Conservation (phyloP, 2,329 filamentous ascomycete genomes). For the Volutella citrinella region DNA sequence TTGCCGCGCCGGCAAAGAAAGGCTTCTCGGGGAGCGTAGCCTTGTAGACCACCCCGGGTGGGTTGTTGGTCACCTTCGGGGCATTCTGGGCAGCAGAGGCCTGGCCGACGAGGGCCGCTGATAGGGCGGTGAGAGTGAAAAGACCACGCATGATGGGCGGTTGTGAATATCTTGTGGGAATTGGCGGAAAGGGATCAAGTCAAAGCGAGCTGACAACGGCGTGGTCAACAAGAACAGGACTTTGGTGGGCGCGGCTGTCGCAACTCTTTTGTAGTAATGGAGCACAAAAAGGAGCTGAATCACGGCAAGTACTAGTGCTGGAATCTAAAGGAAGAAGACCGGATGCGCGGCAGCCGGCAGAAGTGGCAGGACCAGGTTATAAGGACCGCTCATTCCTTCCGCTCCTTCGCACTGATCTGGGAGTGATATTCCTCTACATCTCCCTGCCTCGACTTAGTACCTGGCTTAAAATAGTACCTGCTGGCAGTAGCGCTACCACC, state of each 20-base stretch:
- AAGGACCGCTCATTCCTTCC: constrained; percentile 12
- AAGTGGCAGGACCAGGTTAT: constrained; percentile 8
- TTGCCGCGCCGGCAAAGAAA: constrained; percentile 47
- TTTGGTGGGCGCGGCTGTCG: constrained; percentile 12
- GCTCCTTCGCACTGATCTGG: too few relatives aligned
- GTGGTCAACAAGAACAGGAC: too few relatives aligned
- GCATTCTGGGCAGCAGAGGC: constrained; percentile 44
- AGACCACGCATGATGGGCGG: constrained; percentile 20
- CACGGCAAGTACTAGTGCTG: neutral
- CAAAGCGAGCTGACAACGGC: too few relatives aligned
- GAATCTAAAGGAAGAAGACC: constrained; percentile 2
- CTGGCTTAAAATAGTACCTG: too few relatives aligned
- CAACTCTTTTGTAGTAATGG: constrained; percentile 8
- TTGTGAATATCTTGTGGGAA: too few relatives aligned
- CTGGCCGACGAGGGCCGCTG: constrained; percentile 26
- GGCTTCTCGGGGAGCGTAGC: constrained; percentile 53
- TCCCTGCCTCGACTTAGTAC: too few relatives aligned
- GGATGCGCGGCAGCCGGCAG: constrained; percentile 4
- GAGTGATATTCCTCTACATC: too few relatives aligned
- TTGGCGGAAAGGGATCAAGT: too few relatives aligned
- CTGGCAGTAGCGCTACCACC: too few relatives aligned
- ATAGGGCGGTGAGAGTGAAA: constrained; percentile 22
- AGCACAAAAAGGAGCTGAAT: too few relatives aligned
- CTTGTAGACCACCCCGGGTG: constrained; percentile 49
- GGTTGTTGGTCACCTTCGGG: constrained; percentile 52